Evolutionary conservation across 1,139 yeast species (phyloP), one percentile per base, ranked within the genome.

Genomic region (Candida sanyaensis): DNA sequence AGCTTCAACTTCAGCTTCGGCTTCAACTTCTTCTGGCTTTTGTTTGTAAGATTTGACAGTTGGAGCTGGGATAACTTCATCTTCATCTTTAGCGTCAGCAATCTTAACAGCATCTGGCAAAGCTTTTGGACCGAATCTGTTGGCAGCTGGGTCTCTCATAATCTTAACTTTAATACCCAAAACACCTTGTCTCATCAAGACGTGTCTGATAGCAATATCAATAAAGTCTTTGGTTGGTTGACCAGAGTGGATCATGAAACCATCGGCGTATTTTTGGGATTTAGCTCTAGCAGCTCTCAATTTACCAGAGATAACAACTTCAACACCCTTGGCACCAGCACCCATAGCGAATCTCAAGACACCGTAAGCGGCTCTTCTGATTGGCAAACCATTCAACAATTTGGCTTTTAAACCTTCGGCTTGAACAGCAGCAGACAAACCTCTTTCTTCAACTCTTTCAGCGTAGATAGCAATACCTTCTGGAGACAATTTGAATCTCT

Each of bases 171-270:
- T 93, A 76, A 93, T 88, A 86, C 99, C 99, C 73, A 93, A 87
- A 63, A 93, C 98, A 90, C 99, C 99, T 83, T 93, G 99, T 87
- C 98, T 92, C 84, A 93, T 89, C 77, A 93, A 84, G 69, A 93
- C 99, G 93, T 95, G 99, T 83, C 99, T 92, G 75, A 96, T 91
- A 67, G 99, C 99, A 75, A 86, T 81, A 80, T 93, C 99, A 75
- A 93, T 93, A 86, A 93, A 93, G 75, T 93, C 99, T 68, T 83
- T 86, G 78, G 93, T 95, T 82, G 99, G 99, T 84, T 93, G 99
- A 89, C 99, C 99, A 71, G 97, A 90, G 96, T 93, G 99, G 84
- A 93, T 95, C 96, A 93, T 90, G 96, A 93, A 93, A 84, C 99
- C 99, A 76, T 93, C 98, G 74, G 96, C 87, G 87, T 93, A 93